Conservation (phyloP, 148 eudicot genomes). For the Cornus florida region DNA sequence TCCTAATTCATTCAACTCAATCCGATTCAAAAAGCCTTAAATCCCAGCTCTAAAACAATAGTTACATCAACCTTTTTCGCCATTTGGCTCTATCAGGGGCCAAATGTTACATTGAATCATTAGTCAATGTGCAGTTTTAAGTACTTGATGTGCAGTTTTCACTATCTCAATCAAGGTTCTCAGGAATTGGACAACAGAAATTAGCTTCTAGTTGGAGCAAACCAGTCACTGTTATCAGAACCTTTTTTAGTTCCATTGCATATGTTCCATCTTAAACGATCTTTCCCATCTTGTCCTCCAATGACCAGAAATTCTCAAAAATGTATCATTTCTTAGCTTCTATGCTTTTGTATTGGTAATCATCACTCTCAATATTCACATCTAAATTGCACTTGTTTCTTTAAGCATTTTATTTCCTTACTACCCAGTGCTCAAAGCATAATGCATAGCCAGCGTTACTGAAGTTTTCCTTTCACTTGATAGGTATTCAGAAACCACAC, state of each 20-base stretch:
- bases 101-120: not conserved
- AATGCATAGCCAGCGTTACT: not conserved
- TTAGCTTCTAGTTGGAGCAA: not conserved
- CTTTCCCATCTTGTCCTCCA: too few relatives aligned
- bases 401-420: not conserved
- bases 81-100: not conserved
- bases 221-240: not conserved
- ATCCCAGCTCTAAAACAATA: not conserved
- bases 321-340: not conserved
- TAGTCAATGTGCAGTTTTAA: not conserved
- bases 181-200: not conserved
- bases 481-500: too few relatives aligned
- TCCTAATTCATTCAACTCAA: not conserved
- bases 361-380: not conserved
- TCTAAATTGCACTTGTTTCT: not conserved
- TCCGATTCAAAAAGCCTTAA: not conserved
- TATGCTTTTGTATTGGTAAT: too few relatives aligned
- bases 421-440: not conserved
- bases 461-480: too few relatives aligned
- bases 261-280: not conserved
- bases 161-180: not conserved
- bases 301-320: not conserved
- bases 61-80: not conserved
- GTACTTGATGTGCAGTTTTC: not conserved
- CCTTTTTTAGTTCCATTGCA: not conserved